phyloP scores from a whole-genome alignment of 2,329 filamentous ascomycete genomes.

The Calonectria henricotiae region DNA sequence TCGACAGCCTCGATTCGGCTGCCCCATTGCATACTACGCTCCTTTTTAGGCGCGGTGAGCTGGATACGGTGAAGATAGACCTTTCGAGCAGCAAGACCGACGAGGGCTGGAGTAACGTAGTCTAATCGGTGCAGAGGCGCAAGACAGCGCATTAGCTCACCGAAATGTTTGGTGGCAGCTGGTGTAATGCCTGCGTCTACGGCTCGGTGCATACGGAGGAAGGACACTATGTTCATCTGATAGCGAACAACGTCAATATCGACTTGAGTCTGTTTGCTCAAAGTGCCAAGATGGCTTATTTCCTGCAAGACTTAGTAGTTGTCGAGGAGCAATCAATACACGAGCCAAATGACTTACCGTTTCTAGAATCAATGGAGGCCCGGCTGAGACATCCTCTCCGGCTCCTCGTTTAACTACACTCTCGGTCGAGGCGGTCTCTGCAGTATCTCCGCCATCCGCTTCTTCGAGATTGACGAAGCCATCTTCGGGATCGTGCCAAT shows the following conservation, averaged over 20 bases:
- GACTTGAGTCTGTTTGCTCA: conserved; percentile 73
- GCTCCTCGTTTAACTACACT: conserved; percentile 65
- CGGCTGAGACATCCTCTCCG: conserved; percentile 41
- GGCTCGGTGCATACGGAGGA: conserved; percentile 89
- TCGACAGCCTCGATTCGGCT: conserved; percentile 82
- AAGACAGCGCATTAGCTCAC: conserved; percentile 78
- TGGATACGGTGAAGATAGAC: conserved; percentile 89
- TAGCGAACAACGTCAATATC: conserved; percentile 88
- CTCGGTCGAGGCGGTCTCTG: conserved; percentile 58
- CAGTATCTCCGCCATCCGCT: conserved; percentile 54
- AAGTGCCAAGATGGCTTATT: conserved; percentile 74
- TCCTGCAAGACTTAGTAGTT: conserved; percentile 60
- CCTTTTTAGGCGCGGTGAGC: conserved; percentile 78
- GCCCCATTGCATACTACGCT: conserved; percentile 95
- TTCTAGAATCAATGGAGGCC: conserved; percentile 61
- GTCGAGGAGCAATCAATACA: neutral
- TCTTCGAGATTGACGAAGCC: conserved; percentile 85
- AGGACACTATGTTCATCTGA: conserved; percentile 88
- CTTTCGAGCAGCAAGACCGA: conserved; percentile 87
- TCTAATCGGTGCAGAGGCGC: conserved; percentile 86
- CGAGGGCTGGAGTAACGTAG: conserved; percentile 88
- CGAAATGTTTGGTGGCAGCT: conserved; percentile 83
- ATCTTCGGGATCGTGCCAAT: conserved; percentile 83
- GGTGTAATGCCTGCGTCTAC: conserved; percentile 86
- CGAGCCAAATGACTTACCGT: conserved; percentile 57